Base-by-base conservation (phyloP, 2,329 filamentous ascomycete species). In the Ophiostoma novo-ulmi region DNA sequence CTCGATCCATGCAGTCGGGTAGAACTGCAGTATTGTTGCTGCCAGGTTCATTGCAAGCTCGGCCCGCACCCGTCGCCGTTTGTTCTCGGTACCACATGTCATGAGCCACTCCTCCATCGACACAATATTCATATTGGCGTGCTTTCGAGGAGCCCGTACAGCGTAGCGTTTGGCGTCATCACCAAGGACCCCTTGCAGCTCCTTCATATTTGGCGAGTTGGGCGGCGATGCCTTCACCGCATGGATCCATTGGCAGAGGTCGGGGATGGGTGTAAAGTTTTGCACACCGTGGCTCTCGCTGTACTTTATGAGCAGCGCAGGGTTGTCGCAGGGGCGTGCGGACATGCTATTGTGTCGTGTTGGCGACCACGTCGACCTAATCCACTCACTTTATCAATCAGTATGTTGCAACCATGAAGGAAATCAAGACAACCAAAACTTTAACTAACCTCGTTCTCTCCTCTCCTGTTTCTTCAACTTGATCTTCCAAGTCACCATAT, bases 1-100 rank as follows among this genome's bases (percentile, higher is more conserved):
- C 11, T 74, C 73, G 67, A 74, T 73, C 73, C 73, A 74, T 11
- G 72, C 67, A 38, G 73, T 74, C 48, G 72, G 69, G 22, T 73
- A 68, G 31, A 74, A 74, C 58, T 74, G 71, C 69, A 68, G 67
- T 35, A 74, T 73, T 6, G 72, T 73, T 35, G 72, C 61, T 8
- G 73, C 73, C 35, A 74, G 52, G 67, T 73, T 71, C 72, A 70
- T 69, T 0, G 73, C 73, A 69, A 74, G 35, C 35, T 64, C 31
- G 17, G 61, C 70, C 6, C 72, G 71, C 69, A 73, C 71, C 1
- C 73, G 70, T 17, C 69, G 69, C 20, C 70, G 71, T 65, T 72
- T 74, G 44, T 69, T 67, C 35, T 72, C 72, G 1, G 64, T 58
- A 2, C 70, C 69, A 35, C 70, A 70, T 10, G 73, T 67, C 36